These are phyloP conservation scores for Typha latifolia DNA, from an alignment of 176 grass and related monocot species.

Conservation along the genomic window DNA sequence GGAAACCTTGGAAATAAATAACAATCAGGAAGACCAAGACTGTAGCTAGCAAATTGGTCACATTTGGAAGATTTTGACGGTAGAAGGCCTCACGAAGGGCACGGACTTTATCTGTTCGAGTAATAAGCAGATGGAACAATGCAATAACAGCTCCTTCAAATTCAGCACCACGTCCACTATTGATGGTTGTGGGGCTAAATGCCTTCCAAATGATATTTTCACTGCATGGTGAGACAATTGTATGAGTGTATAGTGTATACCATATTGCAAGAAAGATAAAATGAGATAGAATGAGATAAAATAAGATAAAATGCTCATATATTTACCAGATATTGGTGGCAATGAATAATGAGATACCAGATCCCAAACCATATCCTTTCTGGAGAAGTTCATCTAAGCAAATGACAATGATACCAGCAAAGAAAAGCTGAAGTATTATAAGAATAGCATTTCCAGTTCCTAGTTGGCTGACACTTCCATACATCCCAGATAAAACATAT, in stretches of 20 bases:
- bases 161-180: conserved; percentile 83
- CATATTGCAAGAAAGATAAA: conserved; percentile 2
- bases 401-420: conserved; percentile 96
- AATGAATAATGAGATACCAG: conserved; percentile 94
- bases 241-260: conserved; percentile 9
- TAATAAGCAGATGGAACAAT: conserved; percentile 90
- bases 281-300: conserved; percentile 14
- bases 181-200: conserved; percentile 92
- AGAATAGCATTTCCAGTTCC: conserved; percentile 96
- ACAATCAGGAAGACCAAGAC: conserved; percentile 92
- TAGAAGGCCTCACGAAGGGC: conserved; percentile 85
- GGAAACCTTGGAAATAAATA: conserved; percentile 96
- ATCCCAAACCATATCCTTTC: conserved; percentile 98
- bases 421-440: conserved; percentile 96
- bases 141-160: conserved; percentile 94
- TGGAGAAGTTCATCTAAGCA: conserved; percentile 96
- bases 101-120: conserved; percentile 80
- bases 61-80: conserved; percentile 91
- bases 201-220: conserved; percentile 99
- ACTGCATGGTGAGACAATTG: conserved; percentile 26
- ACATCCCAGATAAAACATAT: conserved; percentile 94
- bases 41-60: conserved; percentile 91
- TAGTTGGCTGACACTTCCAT: conserved; percentile 79
- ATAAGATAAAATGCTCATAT: conserved; percentile 9
- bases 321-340: conserved; percentile 97